Base-by-base conservation (phyloP, 805 yeast species). In the Barnettozyma sucrosica region DNA sequence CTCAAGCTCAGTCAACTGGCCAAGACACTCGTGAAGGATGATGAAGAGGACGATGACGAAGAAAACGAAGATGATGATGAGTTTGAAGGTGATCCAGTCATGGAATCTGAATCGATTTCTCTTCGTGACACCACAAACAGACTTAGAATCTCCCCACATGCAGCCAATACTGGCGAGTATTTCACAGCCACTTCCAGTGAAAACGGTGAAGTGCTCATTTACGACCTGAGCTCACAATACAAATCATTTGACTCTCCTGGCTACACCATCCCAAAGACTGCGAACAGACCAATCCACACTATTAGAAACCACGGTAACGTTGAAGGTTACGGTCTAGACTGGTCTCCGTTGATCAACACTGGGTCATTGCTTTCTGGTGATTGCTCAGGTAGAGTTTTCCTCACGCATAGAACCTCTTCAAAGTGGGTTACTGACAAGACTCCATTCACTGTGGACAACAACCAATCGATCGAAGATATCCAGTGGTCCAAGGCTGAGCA, bases 291-390 rank as follows among this genome's bases (percentile, higher is more conserved):
- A 18, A 62, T 81, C 10, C 90, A 89, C 68, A 89, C 96, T 7
- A 73, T 93, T 50, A 79, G 79, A 60, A 75, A 70, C 53, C 99
- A 93, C 64, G 97, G 97, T 21, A 83, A 84, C 55, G 95, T 87
- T n/a, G 99, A 93, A 70, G 98, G 99, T 32, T 93, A 89, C 61
- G 99, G 97, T 14, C 66, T 93, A 40, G 99, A 92, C 66, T 93
- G 99, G 99, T 87, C 96, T 1, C 96, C 97, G 38, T 69, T 85
- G 53, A 77, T 81, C 51, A 76, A 75, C 54, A 79, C 88, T 3
- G 98, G 98, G 20, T 76, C 89, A 1, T 70, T 93, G 52, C 72
- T 93, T 48, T 79, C 95, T 4, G 99, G 99, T 58, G 99, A 93
- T 65, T 72, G 87, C 54, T 70, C 85, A 19, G 99, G 99, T 44